Base-by-base conservation (phyloP, 495 filamentous ascomycete species). In the Zalerion maritima region DNA sequence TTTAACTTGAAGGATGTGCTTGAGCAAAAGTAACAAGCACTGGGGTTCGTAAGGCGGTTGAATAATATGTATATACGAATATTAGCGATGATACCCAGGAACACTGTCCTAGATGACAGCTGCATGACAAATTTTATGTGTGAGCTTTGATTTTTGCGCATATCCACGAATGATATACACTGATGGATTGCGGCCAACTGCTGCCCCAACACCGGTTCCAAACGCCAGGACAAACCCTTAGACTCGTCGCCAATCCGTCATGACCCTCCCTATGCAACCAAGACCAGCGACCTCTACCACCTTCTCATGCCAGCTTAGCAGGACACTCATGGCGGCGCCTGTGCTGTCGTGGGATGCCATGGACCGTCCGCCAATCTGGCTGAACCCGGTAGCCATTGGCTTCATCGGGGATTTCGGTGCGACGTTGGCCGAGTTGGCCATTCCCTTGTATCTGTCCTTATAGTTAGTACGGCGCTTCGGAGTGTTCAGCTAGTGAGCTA, bases 301-400 rank as follows among this genome's bases (percentile, higher is more conserved):
- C 66, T 91, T 93, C 67, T 94, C 85, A 46, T 93, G 85, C 85
- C 85, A 94, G 47, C 78, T 91, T 39, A 94, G 57, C 45, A 94
- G 46, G 24, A 94, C 85, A 40, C 85, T 92, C 85, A 92, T 92
- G 25, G 76, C 78, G 41, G 81, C 72, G 26, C 83, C 81, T 39
- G 79, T 77, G 33, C 78, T 78, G 35, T 86, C 81, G 40, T 71
- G 74, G 12, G 67, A 18, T 4, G 32, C 70, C 12, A 75, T 64
- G 22, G 75, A 71, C 21, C 83, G 62, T 9, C 58, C 58, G 31
- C 77, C 73, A 38, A 86, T 69, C 54, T 93, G 85, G 39, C 78
- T 81, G 57, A 94, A 92, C 45, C 78, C 82, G 4, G 85, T 92
- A 29, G 65, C 57, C 54, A 93, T 83, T 18, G 84, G 83, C 20